Percentiles rank a stretch among this genome's conserved stretches.
Conservation (phyloP, 306 rosid species). For the Rosa rugosa region DNA sequence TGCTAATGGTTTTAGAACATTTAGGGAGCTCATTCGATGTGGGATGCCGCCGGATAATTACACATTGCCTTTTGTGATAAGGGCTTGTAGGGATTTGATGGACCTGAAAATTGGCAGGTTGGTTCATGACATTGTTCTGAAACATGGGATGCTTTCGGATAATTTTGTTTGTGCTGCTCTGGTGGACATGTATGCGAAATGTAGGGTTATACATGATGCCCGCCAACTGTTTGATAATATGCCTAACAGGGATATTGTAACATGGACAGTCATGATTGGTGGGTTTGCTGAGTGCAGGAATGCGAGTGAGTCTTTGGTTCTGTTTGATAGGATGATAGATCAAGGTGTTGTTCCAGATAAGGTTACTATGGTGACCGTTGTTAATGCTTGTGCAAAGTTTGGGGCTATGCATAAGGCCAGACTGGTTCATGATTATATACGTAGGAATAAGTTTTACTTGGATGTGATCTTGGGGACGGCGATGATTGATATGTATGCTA, state of each 20-base stretch:
- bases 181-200: slow-evolving; percentile 70
- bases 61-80: slow-evolving; percentile 60
- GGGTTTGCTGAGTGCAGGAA: slow-evolving; percentile 48
- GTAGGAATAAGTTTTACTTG: slow-evolving; percentile 42
- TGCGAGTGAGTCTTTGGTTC: slow-evolving; percentile 54
- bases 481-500: slow-evolving; percentile 73
- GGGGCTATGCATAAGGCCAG: slow-evolving; percentile 73
- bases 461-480: slow-evolving; percentile 73
- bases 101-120: slow-evolving; percentile 52
- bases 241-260: slow-evolving; percentile 54
- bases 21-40: slow-evolving; percentile 54
- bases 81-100: slow-evolving; percentile 55
- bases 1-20: slow-evolving; percentile 41
- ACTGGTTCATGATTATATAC: slow-evolving; percentile 50
- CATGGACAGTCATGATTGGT: slow-evolving; percentile 80
- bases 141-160: slow-evolving; percentile 52
- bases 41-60: slow-evolving; percentile 52
- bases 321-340: slow-evolving; percentile 71
- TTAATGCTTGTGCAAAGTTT: slow-evolving; percentile 70
- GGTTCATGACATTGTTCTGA: slow-evolving; percentile 50
- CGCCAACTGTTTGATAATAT: slow-evolving; percentile 53
- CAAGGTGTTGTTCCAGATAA: slow-evolving; percentile 68
- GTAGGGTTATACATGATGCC: slow-evolving; percentile 50
- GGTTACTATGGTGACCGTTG: slow-evolving; percentile 63
- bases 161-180: slow-evolving; percentile 60